Conservation (phyloP, 2,329 filamentous ascomycete species). For the Alternaria longipes region DNA sequence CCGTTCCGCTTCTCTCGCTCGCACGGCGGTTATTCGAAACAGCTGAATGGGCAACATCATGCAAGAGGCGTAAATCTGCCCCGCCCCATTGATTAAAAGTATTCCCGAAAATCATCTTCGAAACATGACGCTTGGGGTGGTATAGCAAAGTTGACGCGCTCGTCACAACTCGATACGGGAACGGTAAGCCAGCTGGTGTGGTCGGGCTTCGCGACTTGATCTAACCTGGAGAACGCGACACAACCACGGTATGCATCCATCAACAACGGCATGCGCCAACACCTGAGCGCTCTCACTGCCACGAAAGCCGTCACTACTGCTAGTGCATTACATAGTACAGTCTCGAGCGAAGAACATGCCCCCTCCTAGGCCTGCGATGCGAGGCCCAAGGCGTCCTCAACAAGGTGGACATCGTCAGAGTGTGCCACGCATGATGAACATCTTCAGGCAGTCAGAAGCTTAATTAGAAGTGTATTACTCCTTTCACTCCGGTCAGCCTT, state of each 20-base stretch:
- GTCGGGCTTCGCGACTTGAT: conserved; percentile 1
- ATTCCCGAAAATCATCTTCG: conserved; percentile 1
- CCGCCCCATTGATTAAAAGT: conserved; percentile 10
- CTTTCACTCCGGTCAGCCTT: conserved; percentile 43
- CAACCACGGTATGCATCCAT: conserved; percentile 1
- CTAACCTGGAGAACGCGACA: not conserved
- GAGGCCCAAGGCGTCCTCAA: conserved; percentile 23
- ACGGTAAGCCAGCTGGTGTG: conserved; percentile 8
- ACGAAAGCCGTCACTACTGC: not conserved
- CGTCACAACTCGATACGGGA: conserved; percentile 9
- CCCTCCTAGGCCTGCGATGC: conserved; percentile 14
- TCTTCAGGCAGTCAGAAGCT: conserved; percentile 25
- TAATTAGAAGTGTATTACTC: conserved; percentile 23
- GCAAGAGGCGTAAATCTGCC: conserved; percentile 11
- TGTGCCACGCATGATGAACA: conserved; percentile 24
- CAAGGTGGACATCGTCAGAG: conserved; percentile 12
- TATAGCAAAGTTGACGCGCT: conserved; percentile 11
- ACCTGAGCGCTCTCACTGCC: not conserved
- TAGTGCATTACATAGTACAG: not conserved
- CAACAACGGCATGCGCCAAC: not conserved
- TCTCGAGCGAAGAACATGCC: conserved; percentile 6
- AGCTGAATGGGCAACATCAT: conserved; percentile 19
- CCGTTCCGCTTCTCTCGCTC: conserved; percentile 16
- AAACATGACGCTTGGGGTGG: not conserved
- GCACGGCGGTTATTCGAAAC: conserved; percentile 26